These are phyloP conservation scores for Gaeumannomyces tritici DNA, from an alignment of 2,329 filamentous ascomycete genomes.

Conservation along the genomic window DNA sequence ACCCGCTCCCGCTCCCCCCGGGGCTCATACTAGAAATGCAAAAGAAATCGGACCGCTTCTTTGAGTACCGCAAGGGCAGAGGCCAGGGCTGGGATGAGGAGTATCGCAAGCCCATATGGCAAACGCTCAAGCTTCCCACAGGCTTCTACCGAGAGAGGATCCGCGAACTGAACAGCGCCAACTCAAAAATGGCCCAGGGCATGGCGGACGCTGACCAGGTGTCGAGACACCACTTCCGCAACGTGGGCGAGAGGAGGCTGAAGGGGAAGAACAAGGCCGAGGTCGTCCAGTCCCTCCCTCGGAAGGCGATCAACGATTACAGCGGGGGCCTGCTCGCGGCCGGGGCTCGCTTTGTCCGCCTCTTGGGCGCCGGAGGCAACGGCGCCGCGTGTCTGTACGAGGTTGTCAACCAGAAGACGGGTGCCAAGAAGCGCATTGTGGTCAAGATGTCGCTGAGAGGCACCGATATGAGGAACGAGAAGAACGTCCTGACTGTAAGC, in stretches of 20 bases:
- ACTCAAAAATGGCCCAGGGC: no score
- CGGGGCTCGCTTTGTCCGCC: not conserved
- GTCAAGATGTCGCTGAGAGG: not conserved
- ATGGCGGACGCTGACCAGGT: not conserved
- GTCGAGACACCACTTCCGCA: no score
- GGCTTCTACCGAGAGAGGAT: no score
- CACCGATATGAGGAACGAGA: not conserved
- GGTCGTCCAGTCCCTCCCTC: no score
- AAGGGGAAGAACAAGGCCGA: not conserved
- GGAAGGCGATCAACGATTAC: not conserved
- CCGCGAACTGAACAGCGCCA: no score
- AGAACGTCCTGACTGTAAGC: not conserved
- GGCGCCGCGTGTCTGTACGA: conserved; percentile 1
- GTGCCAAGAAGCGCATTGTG: not conserved
- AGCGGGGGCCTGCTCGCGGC: not conserved
- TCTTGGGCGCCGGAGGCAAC: not conserved
- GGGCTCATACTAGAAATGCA: not conserved
- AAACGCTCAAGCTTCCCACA: not conserved
- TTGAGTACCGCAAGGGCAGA: not conserved
- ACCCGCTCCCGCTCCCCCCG: no score
- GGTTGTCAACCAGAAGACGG: not conserved
- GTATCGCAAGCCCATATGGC: not conserved
- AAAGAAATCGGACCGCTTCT: not conserved
- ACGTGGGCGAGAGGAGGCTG: not conserved
- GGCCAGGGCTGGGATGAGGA: not conserved